Evolutionary conservation across 1,284 basidiomycete genomes (phyloP).

Genomic region (Heterobasidion parviporum): DNA sequence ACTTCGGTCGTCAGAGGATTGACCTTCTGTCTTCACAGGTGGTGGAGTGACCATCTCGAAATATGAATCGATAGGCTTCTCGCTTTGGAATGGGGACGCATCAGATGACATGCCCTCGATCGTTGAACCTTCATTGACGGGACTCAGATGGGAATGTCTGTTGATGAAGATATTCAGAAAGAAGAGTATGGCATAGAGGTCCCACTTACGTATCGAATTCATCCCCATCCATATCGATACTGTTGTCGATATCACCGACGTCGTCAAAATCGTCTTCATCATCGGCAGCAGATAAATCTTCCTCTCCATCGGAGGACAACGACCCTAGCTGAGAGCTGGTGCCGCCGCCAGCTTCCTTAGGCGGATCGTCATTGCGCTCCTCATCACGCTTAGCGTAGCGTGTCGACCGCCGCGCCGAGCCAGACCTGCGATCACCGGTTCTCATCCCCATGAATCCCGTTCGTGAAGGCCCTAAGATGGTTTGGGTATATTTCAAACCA

Average conservation of each 20-base stretch:
- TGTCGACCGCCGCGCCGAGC: conserved; percentile 24
- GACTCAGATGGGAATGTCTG: conserved; percentile 51
- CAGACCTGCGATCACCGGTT: conserved; percentile 21
- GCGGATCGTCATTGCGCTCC: background rate
- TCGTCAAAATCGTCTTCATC: conserved; percentile 52
- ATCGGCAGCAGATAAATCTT: conserved; percentile 33
- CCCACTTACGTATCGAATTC: conserved; percentile 65
- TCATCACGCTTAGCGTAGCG: background rate
- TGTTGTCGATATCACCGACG: conserved; percentile 36
- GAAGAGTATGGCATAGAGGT: background rate
- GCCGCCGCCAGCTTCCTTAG: background rate
- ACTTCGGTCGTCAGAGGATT: background rate
- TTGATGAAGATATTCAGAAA: conserved; percentile 39
- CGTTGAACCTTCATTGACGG: conserved; percentile 47
- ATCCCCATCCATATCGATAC: conserved; percentile 55
- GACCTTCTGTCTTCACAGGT: conserved; percentile 3
- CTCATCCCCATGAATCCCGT: conserved; percentile 24
- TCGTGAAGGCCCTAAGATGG: conserved; percentile 53
- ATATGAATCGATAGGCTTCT: conserved; percentile 25
- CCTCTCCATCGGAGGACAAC: conserved; percentile 43
- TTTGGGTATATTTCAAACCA: conserved; percentile 74
- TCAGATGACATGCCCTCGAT: conserved; percentile 18
- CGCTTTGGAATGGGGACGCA: conserved; percentile 12
- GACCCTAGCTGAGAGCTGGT: background rate
- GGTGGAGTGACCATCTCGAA: conserved; percentile 39